These are phyloP conservation scores for Lentinus brumalis DNA, from an alignment of 768 basidiomycete genomes.

Conservation along the genomic window DNA sequence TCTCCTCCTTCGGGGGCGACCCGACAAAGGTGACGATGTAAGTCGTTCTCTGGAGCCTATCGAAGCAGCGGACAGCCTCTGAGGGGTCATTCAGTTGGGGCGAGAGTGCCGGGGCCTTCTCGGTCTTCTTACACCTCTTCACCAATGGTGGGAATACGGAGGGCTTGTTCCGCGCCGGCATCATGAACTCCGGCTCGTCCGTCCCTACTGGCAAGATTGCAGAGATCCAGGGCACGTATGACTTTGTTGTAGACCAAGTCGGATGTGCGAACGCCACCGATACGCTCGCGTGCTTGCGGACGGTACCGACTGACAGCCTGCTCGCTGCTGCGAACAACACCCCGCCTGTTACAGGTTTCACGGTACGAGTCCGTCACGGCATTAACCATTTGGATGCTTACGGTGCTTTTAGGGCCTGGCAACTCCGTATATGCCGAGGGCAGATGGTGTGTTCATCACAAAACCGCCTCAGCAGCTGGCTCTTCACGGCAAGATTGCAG, in stretches of 20 bases:
- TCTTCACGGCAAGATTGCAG: too few species aligned
- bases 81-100: conserved; percentile 27
- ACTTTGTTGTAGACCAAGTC: conserved; percentile 38
- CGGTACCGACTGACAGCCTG: conserved; percentile 34
- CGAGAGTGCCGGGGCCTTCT: conserved; percentile 39
- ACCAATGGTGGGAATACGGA: conserved; percentile 25
- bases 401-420: neutral
- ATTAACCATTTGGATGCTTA: neutral
- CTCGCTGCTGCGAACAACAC: conserved; percentile 35
- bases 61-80: conserved; percentile 8
- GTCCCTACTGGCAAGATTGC: conserved; percentile 7
- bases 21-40: conserved; percentile 45
- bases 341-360: conserved; percentile 32
- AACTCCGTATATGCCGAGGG: too few species aligned
- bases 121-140: conserved; percentile 30
- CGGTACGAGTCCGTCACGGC: neutral
- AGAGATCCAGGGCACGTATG: conserved; percentile 39
- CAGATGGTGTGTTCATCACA: too few species aligned
- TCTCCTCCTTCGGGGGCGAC: conserved; percentile 43
- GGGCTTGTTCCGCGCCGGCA: conserved; percentile 35
- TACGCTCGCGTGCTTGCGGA: conserved; percentile 45
- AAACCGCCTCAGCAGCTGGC: conserved; percentile 36
- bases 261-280: conserved; percentile 38
- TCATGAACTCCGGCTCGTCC: conserved; percentile 31
- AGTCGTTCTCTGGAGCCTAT: conserved; percentile 8